These are phyloP conservation scores for Aspergillus heteromorphus DNA, from an alignment of 495 filamentous ascomycete species.

Conservation along the genomic window DNA sequence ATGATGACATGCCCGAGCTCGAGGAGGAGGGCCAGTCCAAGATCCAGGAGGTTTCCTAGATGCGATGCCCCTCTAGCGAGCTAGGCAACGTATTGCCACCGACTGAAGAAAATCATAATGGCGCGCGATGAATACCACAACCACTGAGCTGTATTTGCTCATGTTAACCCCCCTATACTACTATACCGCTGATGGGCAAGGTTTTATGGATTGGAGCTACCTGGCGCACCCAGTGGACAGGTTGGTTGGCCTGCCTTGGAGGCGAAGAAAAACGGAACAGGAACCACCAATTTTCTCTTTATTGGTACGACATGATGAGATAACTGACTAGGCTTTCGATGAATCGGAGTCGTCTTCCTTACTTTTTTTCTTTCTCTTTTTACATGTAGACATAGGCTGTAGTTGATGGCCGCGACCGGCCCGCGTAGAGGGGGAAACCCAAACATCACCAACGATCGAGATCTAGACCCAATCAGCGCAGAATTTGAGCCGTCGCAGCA, in stretches of 20 bases:
- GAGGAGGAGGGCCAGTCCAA: conserved; percentile 47
- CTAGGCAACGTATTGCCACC: not conserved
- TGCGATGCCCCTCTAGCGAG: not conserved
- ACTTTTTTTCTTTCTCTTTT: not conserved
- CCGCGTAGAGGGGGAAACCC: not conserved
- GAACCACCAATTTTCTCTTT: conserved; percentile 1
- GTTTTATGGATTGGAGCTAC: not conserved
- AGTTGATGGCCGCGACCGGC: not conserved
- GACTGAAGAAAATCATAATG: not conserved
- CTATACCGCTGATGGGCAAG: not conserved
- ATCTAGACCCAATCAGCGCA: too few relatives aligned
- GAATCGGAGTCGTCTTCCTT: not conserved
- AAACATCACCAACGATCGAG: too few relatives aligned
- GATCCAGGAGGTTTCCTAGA: conserved; percentile 56
- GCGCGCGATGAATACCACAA: not conserved
- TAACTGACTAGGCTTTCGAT: not conserved
- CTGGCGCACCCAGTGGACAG: not conserved
- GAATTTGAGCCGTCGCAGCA: too few relatives aligned
- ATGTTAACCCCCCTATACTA: not conserved
- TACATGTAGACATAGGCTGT: not conserved
- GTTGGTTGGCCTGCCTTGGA: not conserved
- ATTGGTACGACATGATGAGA: conserved; percentile 9
- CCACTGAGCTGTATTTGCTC: not conserved
- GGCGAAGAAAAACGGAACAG: not conserved
- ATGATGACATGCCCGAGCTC: conserved; percentile 61